Percentiles rank a stretch among this genome's conserved stretches.
Conservation (phyloP, 148 eudicot genomes). For the Chenopodium quinoa region DNA sequence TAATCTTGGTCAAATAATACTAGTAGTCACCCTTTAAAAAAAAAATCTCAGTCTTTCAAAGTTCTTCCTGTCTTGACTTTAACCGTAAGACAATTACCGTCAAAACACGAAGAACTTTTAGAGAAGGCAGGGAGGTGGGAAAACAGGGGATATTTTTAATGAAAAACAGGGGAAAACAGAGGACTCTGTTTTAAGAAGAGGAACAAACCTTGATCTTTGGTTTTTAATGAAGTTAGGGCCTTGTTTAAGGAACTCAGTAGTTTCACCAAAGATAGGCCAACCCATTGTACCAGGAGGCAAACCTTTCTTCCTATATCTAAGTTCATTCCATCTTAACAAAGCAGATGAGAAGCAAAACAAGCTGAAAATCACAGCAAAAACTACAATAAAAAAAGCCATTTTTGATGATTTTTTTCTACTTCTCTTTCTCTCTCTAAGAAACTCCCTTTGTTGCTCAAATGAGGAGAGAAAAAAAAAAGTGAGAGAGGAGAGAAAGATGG, state of each 20-base stretch:
- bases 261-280: constrained; percentile 96
- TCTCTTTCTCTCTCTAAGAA: neutral
- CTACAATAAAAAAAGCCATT: constrained; percentile 56
- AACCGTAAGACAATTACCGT: no score
- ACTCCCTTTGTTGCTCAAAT: neutral
- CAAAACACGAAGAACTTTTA: no score
- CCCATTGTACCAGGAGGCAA: constrained; percentile 99
- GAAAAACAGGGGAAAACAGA: constrained; percentile 12
- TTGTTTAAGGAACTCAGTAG: constrained; percentile 87
- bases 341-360: constrained; percentile 45
- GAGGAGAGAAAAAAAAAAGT: constrained; percentile 9
- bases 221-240: constrained; percentile 86
- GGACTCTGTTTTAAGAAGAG: constrained; percentile 11
- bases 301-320: constrained; percentile 69
- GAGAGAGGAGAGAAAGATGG: neutral
- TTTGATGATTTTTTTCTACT: neutral
- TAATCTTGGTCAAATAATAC: neutral
- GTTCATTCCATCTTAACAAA: constrained; percentile 81
- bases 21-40: neutral
- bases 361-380: constrained; percentile 30
- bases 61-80: no score
- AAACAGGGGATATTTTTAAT: neutral
- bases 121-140: neutral
- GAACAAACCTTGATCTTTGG: constrained; percentile 74
- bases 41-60: no score